These are phyloP conservation scores for Stentor roeselii DNA, from an alignment of 73 alveolate species.

Conservation along the genomic window DNA sequence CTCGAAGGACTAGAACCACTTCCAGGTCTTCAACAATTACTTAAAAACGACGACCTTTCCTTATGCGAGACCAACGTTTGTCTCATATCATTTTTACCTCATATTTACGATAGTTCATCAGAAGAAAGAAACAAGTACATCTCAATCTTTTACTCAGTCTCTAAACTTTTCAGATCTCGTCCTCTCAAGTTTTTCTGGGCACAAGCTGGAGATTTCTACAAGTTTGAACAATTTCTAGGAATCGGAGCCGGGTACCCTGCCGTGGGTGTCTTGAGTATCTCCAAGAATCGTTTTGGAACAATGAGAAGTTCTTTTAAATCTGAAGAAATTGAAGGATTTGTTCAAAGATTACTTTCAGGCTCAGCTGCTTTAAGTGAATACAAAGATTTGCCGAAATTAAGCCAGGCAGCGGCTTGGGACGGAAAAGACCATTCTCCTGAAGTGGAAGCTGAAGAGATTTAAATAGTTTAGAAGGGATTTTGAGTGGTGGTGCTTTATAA, in stretches of 20 bases:
- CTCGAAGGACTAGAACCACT: too few relatives aligned
- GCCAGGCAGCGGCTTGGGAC: too few relatives aligned
- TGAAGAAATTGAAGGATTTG: too few relatives aligned
- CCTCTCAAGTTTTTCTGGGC: conserved; percentile 88
- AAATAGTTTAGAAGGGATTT: too few relatives aligned
- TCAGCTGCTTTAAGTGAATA: too few relatives aligned
- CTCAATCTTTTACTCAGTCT: conserved; percentile 48
- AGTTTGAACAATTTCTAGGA: conserved; percentile 73
- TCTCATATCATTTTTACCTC: conserved; percentile 73
- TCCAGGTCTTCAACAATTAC: conserved; percentile 24
- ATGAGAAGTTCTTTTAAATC: conserved; percentile 38
- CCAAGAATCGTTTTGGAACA: conserved; percentile 32
- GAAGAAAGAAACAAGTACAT: conserved; percentile 68
- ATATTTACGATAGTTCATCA: conserved; percentile 79
- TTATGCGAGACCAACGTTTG: too few relatives aligned
- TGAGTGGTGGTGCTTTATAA: too few relatives aligned
- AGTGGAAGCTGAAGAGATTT: too few relatives aligned
- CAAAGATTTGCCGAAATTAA: too few relatives aligned
- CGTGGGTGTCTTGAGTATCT: conserved; percentile 61
- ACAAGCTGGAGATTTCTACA: conserved; percentile 88
- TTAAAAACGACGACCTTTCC: background rate
- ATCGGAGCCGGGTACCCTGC: conserved; percentile 93
- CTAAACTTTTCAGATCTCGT: conserved; percentile 63
- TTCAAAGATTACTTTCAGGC: too few relatives aligned
- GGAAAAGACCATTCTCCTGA: too few relatives aligned